Evolutionary conservation across 257 asterid genomes (phyloP), one percentile per base, ranked within the genome.

Genomic region (Fraxinus pennsylvanica): DNA sequence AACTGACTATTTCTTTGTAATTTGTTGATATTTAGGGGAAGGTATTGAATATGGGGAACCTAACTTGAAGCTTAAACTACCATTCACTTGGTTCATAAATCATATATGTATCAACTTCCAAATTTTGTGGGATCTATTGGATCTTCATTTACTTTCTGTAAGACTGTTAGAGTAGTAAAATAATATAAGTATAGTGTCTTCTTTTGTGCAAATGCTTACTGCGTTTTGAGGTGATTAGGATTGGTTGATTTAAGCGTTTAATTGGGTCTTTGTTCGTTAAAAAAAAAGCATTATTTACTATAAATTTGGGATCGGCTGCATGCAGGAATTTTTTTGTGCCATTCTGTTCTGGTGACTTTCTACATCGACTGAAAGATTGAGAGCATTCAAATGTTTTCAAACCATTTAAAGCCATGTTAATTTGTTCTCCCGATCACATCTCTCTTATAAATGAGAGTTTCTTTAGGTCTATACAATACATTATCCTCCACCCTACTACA

Each of bases 21-120:
- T 68, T 77, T 29, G 17, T 54, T 73, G 50, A 59, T 63, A 10
- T 65, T 15, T 52, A 63, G 6, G 30, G 7, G 36, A 77, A 71
- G 61, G 79, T 27, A 19, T 14, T 68, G 65, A 59, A 68, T 52
- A 76, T 68, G 69, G 66, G 63, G 29, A 43, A 6, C 79, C 10
- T 81, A 73, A 47, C 70, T 73, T 36, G 68, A 39, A 47, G 30
- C 79, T 74, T 74, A 52, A 65, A 38, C 54, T 61, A 14, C 6
- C 19, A 45, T 45, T 12, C 17, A 45, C 17, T 65, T 19, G 29
- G 65, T 68, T 71, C 27, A 72, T 69, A 50, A 63, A 27, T 43
- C 25, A 41, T 72, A 9, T 9, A 41, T 3, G 1, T 12, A 41
- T n/a, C 22, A 72, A 45, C 36, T 25, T 43, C 33, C 41, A 25